Base-by-base conservation (phyloP, 164 flowering plant species). In the Echeveria elegans region DNA sequence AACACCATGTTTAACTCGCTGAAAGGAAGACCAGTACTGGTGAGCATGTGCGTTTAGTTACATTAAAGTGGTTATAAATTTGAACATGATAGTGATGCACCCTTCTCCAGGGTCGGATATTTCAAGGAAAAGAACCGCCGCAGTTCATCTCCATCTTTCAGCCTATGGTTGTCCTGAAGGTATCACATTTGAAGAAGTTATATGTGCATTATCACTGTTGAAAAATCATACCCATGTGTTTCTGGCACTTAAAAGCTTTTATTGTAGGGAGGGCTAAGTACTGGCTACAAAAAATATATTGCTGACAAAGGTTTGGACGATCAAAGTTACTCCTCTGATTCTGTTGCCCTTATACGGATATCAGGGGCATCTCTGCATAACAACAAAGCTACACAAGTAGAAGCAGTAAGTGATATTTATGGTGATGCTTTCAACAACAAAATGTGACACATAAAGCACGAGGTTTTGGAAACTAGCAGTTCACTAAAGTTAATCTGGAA, bases 1-100 rank as follows among this genome's bases (percentile, higher is more conserved):
- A 87, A 79, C 64, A 87, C 96, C 45, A 88, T 95, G 95, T 81
- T 69, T 70, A 95, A 90, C 79, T 88, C 99, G 70, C 79, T 95
- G 31, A 95, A 92, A 74, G 98, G 97, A 50, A 88, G 95, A 75
- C 97, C 99, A 40, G 90, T 85, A 65, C 92, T 79, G 98, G 99
- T 95, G 84, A 68, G 31, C 53, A 70, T 34, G 59, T 29, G 15
- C 75, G 68, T 74, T n/a, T 32, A 61, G 34, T 66, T 70, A 60
- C 18, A 38, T 63, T 56, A 19, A 50, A 29, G 67, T 23, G 30
- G 11, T 59, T 38, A 28, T 31, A 32, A 41, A 37, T 2, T 50
- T 47, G 63, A 28, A 59, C 56, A 18, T 72, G 59, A 70, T 36
- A 30, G 18, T 72, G 59, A 70, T 36, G 28, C 30, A 24, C 67